Percentiles rank a stretch among this genome's conserved stretches.
Evolutionary conservation across 2,329 filamentous ascomycete species (phyloP).

Genomic region (Penicillium decumbens): DNA sequence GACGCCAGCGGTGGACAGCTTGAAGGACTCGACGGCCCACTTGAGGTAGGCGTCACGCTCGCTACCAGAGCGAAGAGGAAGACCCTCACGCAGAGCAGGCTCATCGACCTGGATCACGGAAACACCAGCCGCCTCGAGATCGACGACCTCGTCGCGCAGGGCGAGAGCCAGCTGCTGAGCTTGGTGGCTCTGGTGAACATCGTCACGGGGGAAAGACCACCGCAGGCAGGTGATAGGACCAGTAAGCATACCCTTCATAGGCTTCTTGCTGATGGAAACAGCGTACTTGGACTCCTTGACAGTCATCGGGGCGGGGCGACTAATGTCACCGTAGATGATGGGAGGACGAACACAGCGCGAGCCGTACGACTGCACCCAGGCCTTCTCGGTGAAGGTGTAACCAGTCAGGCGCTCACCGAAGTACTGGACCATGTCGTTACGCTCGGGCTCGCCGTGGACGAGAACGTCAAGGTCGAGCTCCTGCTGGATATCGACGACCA

Average conservation of each 20-base stretch:
- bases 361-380: constrained; percentile 97
- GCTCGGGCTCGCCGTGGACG: constrained; percentile 98
- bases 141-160: constrained; percentile 95
- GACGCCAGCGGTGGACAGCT: constrained; percentile 87
- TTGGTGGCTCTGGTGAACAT: constrained; percentile 98
- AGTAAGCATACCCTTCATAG: constrained; percentile 99
- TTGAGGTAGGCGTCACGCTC: constrained; percentile 95
- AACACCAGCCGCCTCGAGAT: constrained; percentile 94
- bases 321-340: constrained; percentile 98
- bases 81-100: constrained; percentile 98
- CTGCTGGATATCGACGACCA: constrained; percentile 94
- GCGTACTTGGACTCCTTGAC: constrained; percentile 99
- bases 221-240: constrained; percentile 97
- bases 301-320: constrained; percentile 93
- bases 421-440: constrained; percentile 99
- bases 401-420: constrained; percentile 96
- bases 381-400: constrained; percentile 91
- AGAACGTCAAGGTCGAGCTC: constrained; percentile 96
- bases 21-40: constrained; percentile 98
- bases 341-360: constrained; percentile 97
- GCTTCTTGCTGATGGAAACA: constrained; percentile 91
- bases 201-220: constrained; percentile 99
- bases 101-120: constrained; percentile 99
- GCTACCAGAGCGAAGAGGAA: constrained; percentile 86
- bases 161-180: constrained; percentile 97